phyloP scores from a whole-genome alignment of 2,329 filamentous ascomycete genomes.

The Diplodia sapinea region DNA sequence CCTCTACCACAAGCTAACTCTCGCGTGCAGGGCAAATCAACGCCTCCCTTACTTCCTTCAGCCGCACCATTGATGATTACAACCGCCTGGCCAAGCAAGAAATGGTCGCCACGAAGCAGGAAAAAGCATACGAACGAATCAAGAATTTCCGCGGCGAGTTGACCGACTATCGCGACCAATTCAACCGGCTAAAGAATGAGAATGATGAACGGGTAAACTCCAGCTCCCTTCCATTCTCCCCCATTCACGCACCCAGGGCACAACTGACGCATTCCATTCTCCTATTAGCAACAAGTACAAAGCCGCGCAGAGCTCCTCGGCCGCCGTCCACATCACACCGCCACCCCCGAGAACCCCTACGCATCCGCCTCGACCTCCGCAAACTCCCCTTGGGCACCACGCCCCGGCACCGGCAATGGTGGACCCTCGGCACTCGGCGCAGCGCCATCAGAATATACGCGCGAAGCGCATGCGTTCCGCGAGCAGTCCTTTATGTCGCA shows the following conservation, averaged over 20 bases:
- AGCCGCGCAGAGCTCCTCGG: conserved; percentile 85
- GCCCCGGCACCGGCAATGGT: conserved; percentile 49
- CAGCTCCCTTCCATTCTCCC: not conserved
- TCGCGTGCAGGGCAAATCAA: conserved; percentile 25
- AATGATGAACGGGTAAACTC: conserved; percentile 71
- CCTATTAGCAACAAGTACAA: conserved; percentile 61
- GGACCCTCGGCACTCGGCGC: conserved; percentile 48
- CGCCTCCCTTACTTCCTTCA: conserved; percentile 72
- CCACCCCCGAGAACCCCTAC: conserved; percentile 94
- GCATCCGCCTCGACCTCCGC: conserved; percentile 63
- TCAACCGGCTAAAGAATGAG: conserved; percentile 77
- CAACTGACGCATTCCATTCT: not conserved
- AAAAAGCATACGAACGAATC: conserved; percentile 85
- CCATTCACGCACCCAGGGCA: not conserved
- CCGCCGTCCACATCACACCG: conserved; percentile 75
- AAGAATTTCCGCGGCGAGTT: conserved; percentile 86
- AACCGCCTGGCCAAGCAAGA: conserved; percentile 83
- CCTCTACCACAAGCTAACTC: not conserved
- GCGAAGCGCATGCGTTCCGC: conserved; percentile 82
- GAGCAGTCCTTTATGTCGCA: conserved; percentile 87
- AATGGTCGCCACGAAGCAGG: conserved; percentile 86
- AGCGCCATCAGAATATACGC: conserved; percentile 62
- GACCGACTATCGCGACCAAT: conserved; percentile 75
- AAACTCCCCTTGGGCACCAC: conserved; percentile 46
- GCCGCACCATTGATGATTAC: conserved; percentile 93